These are phyloP conservation scores for Jatropha curcas DNA, from an alignment of 345 rosid genomes.

Conservation along the genomic window DNA sequence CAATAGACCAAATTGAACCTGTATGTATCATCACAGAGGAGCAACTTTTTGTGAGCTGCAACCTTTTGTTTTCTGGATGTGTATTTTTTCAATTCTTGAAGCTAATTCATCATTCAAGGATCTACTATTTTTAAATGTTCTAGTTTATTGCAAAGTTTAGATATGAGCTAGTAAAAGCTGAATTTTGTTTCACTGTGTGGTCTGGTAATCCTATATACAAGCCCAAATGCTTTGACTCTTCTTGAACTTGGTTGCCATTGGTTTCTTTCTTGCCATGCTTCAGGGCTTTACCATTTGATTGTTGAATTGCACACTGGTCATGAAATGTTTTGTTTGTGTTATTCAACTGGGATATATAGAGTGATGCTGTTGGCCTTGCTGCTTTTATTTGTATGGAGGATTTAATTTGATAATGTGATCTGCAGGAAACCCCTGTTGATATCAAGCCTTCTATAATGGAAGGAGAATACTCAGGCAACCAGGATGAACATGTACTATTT, in stretches of 20 bases:
- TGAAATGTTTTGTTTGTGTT: not conserved
- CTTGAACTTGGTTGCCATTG: not conserved
- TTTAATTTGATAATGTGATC: slow-evolving; percentile 20
- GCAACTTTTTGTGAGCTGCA: slow-evolving; percentile 9
- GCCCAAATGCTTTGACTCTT: not conserved
- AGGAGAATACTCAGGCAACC: slow-evolving; percentile 43
- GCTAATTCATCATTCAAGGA: not conserved
- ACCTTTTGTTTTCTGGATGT: slow-evolving; percentile 6
- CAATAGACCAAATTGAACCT: slow-evolving; percentile 48
- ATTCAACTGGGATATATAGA: not conserved
- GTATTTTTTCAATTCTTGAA: slow-evolving; percentile 9
- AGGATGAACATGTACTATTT: slow-evolving; percentile 42
- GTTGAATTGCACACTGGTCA: not conserved
- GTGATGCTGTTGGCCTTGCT: not conserved
- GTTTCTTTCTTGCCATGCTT: not conserved
- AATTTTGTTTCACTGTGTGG: not conserved
- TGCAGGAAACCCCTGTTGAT: slow-evolving; percentile 53
- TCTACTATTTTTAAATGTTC: not conserved
- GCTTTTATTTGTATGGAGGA: not conserved
- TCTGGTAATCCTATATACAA: not conserved
- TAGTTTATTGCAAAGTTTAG: not conserved
- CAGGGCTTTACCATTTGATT: slow-evolving; percentile 1
- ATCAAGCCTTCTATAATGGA: slow-evolving; percentile 51
- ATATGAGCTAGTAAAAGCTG: not conserved
- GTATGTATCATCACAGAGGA: slow-evolving; percentile 36